A percentile compares a stretch with the other conserved stretches of the same genome.
These are phyloP conservation scores for Candida orba DNA, from an alignment of 805 yeast genomes.

Conservation along the genomic window DNA sequence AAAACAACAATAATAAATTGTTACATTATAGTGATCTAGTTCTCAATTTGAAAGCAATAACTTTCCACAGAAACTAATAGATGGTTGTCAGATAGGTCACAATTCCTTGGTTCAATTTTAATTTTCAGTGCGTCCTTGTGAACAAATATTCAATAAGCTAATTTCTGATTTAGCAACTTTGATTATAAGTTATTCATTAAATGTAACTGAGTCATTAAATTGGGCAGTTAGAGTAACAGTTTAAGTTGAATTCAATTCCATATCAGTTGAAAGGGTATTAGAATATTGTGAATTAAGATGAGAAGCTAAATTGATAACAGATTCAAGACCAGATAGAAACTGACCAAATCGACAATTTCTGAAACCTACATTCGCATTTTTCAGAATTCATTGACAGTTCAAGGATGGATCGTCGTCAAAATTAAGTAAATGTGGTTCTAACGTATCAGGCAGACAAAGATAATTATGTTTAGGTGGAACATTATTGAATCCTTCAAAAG, in stretches of 20 bases:
- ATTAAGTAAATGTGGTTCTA: slow-evolving; percentile 74
- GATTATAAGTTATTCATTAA: slow-evolving; percentile 55
- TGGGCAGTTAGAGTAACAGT: slow-evolving; percentile 55
- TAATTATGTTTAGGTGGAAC: slow-evolving; percentile 86
- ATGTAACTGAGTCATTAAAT: slow-evolving; percentile 45
- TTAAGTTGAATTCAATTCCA: slow-evolving; percentile 55
- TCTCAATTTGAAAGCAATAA: slow-evolving; percentile 70
- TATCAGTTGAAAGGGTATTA: slow-evolving; percentile 59
- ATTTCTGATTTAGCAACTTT: slow-evolving; percentile 58
- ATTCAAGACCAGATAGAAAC: slow-evolving; percentile 34
- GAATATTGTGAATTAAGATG: slow-evolving; percentile 46
- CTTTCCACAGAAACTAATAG: slow-evolving; percentile 57
- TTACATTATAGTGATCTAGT: slow-evolving; percentile 65
- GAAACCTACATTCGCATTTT: slow-evolving; percentile 49
- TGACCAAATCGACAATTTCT: slow-evolving; percentile 52
- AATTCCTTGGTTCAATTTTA: slow-evolving; percentile 51
- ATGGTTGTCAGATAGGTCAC: slow-evolving; percentile 60
- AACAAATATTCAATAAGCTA: slow-evolving; percentile 38
- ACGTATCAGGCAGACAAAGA: slow-evolving; percentile 81
- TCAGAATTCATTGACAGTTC: slow-evolving; percentile 34
- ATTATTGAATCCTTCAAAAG: slow-evolving; percentile 60
- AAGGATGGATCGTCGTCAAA: slow-evolving; percentile 44
- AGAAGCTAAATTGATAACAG: slow-evolving; percentile 41
- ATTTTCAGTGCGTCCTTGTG: slow-evolving; percentile 44
- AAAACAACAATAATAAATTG: slow-evolving; percentile 45